Percentiles rank a stretch among this genome's conserved stretches.
These are phyloP conservation scores for Chlamydomonas schloesseri DNA, from an alignment of 139 green algal genomes.

Conservation along the genomic window DNA sequence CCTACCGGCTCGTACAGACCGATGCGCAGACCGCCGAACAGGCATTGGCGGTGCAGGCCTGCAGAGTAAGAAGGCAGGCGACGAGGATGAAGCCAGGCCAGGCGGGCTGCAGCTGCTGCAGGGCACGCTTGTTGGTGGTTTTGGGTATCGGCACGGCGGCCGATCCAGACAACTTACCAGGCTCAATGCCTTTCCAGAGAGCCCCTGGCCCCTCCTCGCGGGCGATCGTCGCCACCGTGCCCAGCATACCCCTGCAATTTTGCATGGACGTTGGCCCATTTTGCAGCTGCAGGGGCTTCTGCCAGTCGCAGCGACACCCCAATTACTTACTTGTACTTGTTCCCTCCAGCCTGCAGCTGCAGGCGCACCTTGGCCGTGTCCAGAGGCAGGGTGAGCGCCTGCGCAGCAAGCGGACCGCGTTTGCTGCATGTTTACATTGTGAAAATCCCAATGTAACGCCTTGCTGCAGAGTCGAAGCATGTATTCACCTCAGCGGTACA, in stretches of 20 bases:
- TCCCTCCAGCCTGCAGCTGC: conserved; percentile 84
- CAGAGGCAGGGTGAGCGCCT: conserved; percentile 86
- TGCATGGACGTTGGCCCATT: no score
- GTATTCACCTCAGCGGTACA: conserved; percentile 83
- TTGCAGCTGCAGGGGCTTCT: no score
- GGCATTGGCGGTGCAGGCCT: conserved; percentile 94
- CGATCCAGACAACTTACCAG: conserved; percentile 72
- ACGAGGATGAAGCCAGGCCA: no score
- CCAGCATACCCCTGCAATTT: conserved; percentile 85
- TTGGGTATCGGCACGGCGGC: no score
- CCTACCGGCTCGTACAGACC: conserved; percentile 98
- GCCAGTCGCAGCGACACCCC: not conserved
- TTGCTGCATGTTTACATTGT: no score
- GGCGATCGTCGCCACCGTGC: conserved; percentile 91
- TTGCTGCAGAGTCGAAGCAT: no score
- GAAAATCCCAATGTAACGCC: no score
- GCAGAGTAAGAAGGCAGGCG: not conserved
- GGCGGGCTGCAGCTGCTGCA: no score
- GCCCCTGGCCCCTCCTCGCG: conserved; percentile 89
- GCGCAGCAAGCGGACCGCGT: not conserved
- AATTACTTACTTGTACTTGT: conserved; percentile 71
- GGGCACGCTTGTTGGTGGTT: no score
- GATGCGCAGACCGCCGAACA: conserved; percentile 97
- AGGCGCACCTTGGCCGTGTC: conserved; percentile 98
- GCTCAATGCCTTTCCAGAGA: conserved; percentile 96